Percentiles rank a stretch among this genome's conserved stretches.
Conservation (phyloP, 176 grass and related monocot genomes). For the Oryza nivara region DNA sequence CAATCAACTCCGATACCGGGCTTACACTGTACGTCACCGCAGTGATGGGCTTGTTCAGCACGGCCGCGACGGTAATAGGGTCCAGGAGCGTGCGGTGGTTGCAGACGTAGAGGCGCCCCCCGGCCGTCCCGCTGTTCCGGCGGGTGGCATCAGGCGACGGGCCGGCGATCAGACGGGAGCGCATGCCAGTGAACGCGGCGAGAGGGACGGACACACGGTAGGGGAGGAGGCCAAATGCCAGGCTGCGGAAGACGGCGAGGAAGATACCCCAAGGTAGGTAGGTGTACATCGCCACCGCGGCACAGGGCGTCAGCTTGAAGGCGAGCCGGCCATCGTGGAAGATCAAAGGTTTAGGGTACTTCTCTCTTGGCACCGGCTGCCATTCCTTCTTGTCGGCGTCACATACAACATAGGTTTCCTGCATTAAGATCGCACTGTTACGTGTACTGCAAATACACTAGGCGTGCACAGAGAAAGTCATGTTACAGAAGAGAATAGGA, state of each 20-base stretch:
- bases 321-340: constrained; percentile 87
- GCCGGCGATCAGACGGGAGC: constrained; percentile 43
- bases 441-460: background rate
- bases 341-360: constrained; percentile 59
- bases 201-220: constrained; percentile 59
- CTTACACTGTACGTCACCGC: constrained; percentile 86
- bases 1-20: constrained; percentile 63
- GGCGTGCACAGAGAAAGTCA: background rate
- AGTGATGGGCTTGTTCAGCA: constrained; percentile 57
- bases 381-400: constrained; percentile 61
- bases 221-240: constrained; percentile 58
- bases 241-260: constrained; percentile 47
- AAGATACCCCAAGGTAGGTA: constrained; percentile 59
- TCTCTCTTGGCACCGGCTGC: constrained; percentile 40
- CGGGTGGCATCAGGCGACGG: background rate
- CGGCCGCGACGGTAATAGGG: constrained; percentile 64
- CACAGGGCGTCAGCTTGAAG: constrained; percentile 53
- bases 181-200: constrained; percentile 53
- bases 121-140: too few relatives aligned
- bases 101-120: constrained; percentile 61
- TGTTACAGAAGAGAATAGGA: background rate
- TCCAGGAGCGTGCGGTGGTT: constrained; percentile 97
- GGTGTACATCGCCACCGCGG: constrained; percentile 66
- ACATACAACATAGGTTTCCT: constrained; percentile 51
- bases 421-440: background rate